Evolutionary conservation across 805 yeast species (phyloP), one percentile per base, ranked within the genome.

Genomic region (Wickerhamiella brachini): DNA sequence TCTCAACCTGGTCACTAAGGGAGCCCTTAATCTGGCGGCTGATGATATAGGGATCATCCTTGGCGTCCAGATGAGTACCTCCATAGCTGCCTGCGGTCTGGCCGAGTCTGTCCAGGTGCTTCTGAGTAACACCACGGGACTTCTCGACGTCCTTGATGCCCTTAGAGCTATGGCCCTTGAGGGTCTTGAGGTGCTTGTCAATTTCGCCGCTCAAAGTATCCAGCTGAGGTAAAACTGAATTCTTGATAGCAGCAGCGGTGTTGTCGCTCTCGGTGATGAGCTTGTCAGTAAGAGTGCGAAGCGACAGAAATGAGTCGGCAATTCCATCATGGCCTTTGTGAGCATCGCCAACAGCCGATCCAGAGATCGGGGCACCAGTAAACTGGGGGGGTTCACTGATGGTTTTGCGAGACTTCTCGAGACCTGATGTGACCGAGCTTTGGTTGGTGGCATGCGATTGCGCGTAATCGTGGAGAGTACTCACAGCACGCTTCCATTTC

Each of bases 21-120:
- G 67, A 62, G 44, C 62, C 58, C 24, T 67, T 51, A 2, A 71
- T 63, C 3, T 53, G 44, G 49, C 78, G 70, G 57, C 70, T 70
- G 44, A 68, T 54, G 24, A 75, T 57, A 55, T 70, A 76, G 5
- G 81, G 81, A 56, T 76, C 81, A 39, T 62, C 63, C 45, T 63
- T 60, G 49, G 67, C 64, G 31, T 72, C 75, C 7, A 66, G 53
- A 49, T 64, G 66, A 37, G 63, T 59, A 20, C 61, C 50, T 34
- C 61, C 58, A 45, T 70, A 69, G 9, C 67, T 50, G 18, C 70
- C 64, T n/a, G 57, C 49, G 29, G 61, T 63, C 42, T 66, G 64
- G 20, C 53, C 57, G 15, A 70, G 59, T n/a, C 60, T 62, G 54
- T 67, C 71, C 31, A 75, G 57, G 17, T 66, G 69, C 56, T 68